These are phyloP conservation scores for Teratosphaeria gauchensis DNA, from an alignment of 2,329 filamentous ascomycete species.

Conservation along the genomic window DNA sequence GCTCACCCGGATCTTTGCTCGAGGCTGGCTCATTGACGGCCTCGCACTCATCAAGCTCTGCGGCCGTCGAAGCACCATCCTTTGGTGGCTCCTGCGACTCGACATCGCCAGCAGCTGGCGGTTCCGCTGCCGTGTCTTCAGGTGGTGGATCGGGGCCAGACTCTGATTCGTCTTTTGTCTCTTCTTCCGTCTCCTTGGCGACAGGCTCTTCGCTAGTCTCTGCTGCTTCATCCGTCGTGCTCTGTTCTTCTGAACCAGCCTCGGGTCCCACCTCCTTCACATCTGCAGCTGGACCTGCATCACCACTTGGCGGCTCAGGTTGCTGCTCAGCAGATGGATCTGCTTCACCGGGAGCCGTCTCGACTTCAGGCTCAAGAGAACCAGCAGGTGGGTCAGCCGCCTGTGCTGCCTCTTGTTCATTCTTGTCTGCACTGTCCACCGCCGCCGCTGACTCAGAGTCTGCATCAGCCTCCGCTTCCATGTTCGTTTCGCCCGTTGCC, in stretches of 20 bases:
- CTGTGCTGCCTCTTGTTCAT: background rate
- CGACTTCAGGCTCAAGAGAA: background rate
- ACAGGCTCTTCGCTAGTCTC: background rate
- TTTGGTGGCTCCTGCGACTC: background rate
- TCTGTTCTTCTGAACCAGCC: background rate
- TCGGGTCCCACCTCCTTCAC: background rate
- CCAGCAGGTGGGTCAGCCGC: background rate
- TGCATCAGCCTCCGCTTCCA: background rate
- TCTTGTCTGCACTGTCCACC: background rate
- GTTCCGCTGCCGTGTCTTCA: background rate
- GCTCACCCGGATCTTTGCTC: background rate
- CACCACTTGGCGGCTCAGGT: background rate
- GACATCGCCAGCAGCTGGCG: background rate
- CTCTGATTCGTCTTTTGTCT: background rate
- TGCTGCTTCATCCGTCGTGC: background rate
- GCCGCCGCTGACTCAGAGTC: background rate
- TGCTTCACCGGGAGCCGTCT: background rate
- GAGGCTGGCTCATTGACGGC: background rate
- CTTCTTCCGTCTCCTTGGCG: background rate
- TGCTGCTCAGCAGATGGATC: background rate
- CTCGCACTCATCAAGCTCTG: background rate
- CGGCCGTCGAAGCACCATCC: background rate
- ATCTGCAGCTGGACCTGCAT: background rate
- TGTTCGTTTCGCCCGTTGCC: background rate
- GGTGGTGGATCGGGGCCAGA: background rate